Percentiles rank a stretch among this genome's conserved stretches.
phyloP scores from a whole-genome alignment of 495 filamentous ascomycete species.

The Neurospora cerealis region DNA sequence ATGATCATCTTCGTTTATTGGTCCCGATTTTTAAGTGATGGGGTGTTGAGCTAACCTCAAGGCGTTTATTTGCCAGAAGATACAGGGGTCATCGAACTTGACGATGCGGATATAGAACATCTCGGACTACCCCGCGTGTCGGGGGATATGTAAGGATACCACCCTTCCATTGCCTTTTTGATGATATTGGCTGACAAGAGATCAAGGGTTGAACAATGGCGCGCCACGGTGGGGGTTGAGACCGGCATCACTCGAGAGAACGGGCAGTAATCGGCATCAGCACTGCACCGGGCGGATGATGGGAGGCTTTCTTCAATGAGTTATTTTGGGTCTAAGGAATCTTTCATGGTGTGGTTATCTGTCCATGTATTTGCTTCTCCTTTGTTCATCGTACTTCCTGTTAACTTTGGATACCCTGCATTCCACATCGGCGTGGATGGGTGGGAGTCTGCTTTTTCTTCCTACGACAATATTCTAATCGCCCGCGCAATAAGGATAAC shows the following conservation, averaged over 20 bases:
- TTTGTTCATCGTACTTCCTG: not conserved
- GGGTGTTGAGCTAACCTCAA: too few relatives aligned
- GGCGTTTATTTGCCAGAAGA: not conserved
- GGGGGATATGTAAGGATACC: not conserved
- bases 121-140: conserved; percentile 4
- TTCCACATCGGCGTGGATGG: not conserved
- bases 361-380: not conserved
- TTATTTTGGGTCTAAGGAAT: not conserved
- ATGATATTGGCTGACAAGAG: not conserved
- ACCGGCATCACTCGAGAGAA: not conserved
- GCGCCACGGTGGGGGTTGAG: not conserved
- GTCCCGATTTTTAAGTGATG: too few relatives aligned
- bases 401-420: not conserved
- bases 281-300: not conserved
- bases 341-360: not conserved
- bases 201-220: conserved; percentile 9
- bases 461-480: not conserved
- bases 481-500: too few relatives aligned
- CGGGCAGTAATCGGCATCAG: not conserved
- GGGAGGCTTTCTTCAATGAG: not conserved
- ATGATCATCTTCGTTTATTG: too few relatives aligned
- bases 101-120: not conserved
- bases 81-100: not conserved
- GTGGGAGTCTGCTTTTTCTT: not conserved
- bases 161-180: not conserved